A percentile compares a stretch with the other conserved stretches of the same genome.
These are phyloP conservation scores for Colletotrichum ledebouriae DNA, from an alignment of 2,329 filamentous ascomycete genomes.

Conservation along the genomic window DNA sequence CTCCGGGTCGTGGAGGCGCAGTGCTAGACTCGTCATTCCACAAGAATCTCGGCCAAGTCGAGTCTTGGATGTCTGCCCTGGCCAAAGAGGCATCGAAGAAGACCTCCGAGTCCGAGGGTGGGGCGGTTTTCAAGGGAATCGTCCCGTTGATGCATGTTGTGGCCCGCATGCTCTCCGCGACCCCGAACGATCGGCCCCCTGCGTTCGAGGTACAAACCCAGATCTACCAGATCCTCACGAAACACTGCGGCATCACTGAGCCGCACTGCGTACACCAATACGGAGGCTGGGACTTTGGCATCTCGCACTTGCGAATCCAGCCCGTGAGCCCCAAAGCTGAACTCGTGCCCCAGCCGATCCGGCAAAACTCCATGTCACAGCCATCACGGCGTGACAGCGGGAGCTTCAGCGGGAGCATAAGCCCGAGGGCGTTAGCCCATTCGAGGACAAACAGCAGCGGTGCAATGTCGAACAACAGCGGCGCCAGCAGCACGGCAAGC, in stretches of 20 bases:
- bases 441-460: constrained; percentile 52
- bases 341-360: constrained; percentile 28
- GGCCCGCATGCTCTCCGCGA: constrained; percentile 66
- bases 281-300: constrained; percentile 51
- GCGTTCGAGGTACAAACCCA: constrained; percentile 65
- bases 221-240: constrained; percentile 66
- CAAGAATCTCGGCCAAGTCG: constrained; percentile 76
- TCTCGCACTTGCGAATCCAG: constrained; percentile 45
- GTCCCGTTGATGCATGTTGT: constrained; percentile 66
- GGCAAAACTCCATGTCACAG: constrained; percentile 40
- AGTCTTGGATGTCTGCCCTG: constrained; percentile 75
- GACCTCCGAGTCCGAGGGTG: constrained; percentile 54
- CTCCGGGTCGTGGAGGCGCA: constrained; percentile 68
- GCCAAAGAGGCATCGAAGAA: constrained; percentile 70
- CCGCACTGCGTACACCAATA: constrained; percentile 69
- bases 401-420: constrained; percentile 42
- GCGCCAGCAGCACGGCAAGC: constrained; percentile 46
- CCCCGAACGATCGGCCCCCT: constrained; percentile 66
- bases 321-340: constrained; percentile 35
- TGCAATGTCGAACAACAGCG: constrained; percentile 53
- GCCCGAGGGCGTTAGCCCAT: constrained; percentile 47
- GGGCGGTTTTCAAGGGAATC: constrained; percentile 64
- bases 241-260: constrained; percentile 61
- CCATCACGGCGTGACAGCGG: constrained; percentile 40
- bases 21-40: constrained; percentile 80